These are phyloP conservation scores for Phytopythium delawarense DNA, from an alignment of 352 stramenopile species.

Conservation along the genomic window DNA sequence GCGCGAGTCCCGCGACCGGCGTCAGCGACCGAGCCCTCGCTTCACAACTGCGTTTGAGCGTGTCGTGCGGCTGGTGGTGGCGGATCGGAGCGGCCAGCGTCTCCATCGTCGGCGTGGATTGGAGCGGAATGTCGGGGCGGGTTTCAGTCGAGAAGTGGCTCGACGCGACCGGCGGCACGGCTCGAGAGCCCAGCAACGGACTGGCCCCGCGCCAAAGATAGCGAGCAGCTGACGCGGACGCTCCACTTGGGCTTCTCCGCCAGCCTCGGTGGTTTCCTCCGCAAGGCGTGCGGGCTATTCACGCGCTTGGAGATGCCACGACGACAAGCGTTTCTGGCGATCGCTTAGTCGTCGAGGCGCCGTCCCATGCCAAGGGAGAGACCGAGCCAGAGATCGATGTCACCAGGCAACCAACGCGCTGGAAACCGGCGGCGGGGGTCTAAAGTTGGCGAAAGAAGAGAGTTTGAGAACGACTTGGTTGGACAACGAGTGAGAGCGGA, in stretches of 20 bases:
- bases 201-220: not conserved
- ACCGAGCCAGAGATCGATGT: not conserved
- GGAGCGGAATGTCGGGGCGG: not conserved
- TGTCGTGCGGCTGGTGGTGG: not conserved
- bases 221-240: not conserved
- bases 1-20: slow-evolving; percentile 1
- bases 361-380: not conserved
- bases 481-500: not conserved
- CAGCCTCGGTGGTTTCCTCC: not conserved
- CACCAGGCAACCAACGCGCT: not conserved
- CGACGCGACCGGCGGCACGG: not conserved
- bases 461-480: not conserved
- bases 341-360: not conserved
- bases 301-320: not conserved
- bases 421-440: not conserved
- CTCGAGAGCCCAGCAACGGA: not conserved
- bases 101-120: not conserved
- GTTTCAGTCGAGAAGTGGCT: not conserved
- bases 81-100: not conserved
- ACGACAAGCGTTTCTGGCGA: not conserved
- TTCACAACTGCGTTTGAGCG: not conserved
- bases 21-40: not conserved
- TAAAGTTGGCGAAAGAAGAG: not conserved
- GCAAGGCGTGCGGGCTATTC: not conserved
- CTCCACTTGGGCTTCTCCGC: not conserved